These are phyloP conservation scores for Diaporthe sp. DNA, from an alignment of 2,329 filamentous ascomycete species.

Conservation along the genomic window DNA sequence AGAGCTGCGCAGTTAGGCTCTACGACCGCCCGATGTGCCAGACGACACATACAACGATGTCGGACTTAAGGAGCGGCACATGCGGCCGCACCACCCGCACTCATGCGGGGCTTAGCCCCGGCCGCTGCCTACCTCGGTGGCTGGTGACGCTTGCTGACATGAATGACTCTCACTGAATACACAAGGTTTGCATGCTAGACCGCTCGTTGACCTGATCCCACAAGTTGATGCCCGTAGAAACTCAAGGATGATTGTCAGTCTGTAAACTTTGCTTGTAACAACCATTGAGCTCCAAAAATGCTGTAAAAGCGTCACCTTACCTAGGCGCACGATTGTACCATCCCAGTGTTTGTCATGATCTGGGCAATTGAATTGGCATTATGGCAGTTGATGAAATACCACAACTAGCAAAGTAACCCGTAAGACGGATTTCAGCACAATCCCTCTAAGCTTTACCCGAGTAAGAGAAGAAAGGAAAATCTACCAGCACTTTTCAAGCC, in stretches of 20 bases:
- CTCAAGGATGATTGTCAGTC: not conserved
- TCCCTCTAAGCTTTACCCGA: not conserved
- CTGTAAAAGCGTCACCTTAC: not conserved
- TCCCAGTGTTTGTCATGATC: not conserved
- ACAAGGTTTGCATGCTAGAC: not conserved
- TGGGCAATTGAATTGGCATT: too few species aligned
- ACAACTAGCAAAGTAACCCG: not conserved
- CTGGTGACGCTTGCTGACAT: not conserved
- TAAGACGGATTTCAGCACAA: not conserved
- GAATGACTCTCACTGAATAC: not conserved
- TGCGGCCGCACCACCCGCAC: constrained; percentile 8
- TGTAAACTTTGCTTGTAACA: not conserved
- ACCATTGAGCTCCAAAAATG: not conserved
- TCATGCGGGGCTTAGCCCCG: not conserved
- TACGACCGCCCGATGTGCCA: not conserved
- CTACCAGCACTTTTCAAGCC: too few species aligned
- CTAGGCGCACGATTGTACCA: too few species aligned
- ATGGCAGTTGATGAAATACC: not conserved
- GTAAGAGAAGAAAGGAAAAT: too few species aligned
- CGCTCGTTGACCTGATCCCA: not conserved
- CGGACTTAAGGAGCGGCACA: not conserved
- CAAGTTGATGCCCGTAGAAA: not conserved
- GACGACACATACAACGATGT: not conserved
- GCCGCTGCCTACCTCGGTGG: too few species aligned
- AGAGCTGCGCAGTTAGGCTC: not conserved